Evolutionary conservation across 2,329 filamentous ascomycete genomes (phyloP).

Genomic region (Tothia fuscella): DNA sequence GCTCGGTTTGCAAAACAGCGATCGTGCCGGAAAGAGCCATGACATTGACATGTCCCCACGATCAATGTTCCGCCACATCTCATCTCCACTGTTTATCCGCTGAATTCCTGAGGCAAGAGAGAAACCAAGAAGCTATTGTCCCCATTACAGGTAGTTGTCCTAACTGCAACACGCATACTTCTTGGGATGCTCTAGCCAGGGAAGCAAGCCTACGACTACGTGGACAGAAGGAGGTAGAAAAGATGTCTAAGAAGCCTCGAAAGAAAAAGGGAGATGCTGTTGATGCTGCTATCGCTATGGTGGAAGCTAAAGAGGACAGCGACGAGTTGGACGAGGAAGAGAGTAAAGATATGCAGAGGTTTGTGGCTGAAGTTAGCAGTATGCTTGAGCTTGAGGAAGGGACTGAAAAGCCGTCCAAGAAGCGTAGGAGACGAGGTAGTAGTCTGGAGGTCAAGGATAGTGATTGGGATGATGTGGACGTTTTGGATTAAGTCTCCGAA

Average conservation of each 20-base stretch:
- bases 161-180: constrained; percentile 47
- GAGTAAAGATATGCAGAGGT: neutral
- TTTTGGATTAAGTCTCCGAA: constrained; percentile 15
- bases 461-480: constrained; percentile 38
- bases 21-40: constrained; percentile 29
- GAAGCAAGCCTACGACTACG: constrained; percentile 65
- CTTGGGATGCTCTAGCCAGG: constrained; percentile 71
- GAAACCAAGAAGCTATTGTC: constrained; percentile 37
- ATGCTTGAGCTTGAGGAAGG: constrained; percentile 2
- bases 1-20: constrained; percentile 36
- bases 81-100: constrained; percentile 46
- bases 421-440: constrained; percentile 24
- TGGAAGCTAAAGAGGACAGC: constrained; percentile 6
- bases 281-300: constrained; percentile 13
- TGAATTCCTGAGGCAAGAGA: constrained; percentile 35
- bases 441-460: constrained; percentile 40
- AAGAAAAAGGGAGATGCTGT: constrained; percentile 21
- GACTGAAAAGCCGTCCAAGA: neutral
- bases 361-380: too few species aligned
- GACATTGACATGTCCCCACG: constrained; percentile 39
- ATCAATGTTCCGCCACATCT: constrained; percentile 35
- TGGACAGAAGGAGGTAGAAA: constrained; percentile 57
- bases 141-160: constrained; percentile 63
- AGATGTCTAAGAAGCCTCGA: constrained; percentile 48
- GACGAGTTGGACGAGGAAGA: constrained; percentile 1